Conservation (phyloP, 1,284 basidiomycete species). For the Ustilago loliicola region DNA sequence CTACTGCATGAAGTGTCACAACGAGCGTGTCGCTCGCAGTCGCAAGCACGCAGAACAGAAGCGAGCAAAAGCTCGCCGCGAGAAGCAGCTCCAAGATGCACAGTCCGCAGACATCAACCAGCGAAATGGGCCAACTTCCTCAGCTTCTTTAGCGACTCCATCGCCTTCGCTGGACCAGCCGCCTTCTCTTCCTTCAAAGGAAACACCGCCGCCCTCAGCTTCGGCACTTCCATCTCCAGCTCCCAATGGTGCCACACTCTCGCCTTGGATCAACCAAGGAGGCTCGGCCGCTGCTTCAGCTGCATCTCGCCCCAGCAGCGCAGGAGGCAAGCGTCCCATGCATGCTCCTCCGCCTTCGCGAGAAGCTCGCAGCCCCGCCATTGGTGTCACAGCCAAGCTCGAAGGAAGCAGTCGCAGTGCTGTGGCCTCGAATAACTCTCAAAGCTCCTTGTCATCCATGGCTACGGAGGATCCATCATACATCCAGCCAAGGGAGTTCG, state of each 20-base stretch:
- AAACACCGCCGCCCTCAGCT: constrained; percentile 16
- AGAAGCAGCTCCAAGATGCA: constrained; percentile 46
- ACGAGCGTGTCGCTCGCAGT: constrained; percentile 92
- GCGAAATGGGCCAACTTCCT: constrained; percentile 7
- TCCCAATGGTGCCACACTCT: constrained; percentile 29
- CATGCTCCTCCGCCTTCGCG: constrained; percentile 49
- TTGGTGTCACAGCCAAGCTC: constrained; percentile 28
- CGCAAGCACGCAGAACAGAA: constrained; percentile 86
- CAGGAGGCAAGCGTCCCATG: constrained; percentile 44
- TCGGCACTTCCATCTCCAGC: constrained; percentile 29
- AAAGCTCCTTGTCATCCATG: constrained; percentile 23
- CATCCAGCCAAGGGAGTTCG: constrained; percentile 10
- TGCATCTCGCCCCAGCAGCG: constrained; percentile 34
- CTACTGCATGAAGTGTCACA: constrained; percentile 98
- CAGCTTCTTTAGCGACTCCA: neutral
- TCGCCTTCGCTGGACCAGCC: constrained; percentile 26
- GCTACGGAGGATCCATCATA: constrained; percentile 18
- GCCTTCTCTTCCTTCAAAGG: constrained; percentile 31
- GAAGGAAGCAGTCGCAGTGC: constrained; percentile 12
- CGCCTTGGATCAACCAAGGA: constrained; percentile 33
- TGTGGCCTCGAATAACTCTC: constrained; percentile 19
- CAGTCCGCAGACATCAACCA: constrained; percentile 20
- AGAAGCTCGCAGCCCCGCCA: constrained; percentile 36
- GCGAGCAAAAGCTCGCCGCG: constrained; percentile 40
- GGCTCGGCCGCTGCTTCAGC: constrained; percentile 14